Conservation (phyloP, 139 green algal genomes). For the Ulvella scutata region DNA sequence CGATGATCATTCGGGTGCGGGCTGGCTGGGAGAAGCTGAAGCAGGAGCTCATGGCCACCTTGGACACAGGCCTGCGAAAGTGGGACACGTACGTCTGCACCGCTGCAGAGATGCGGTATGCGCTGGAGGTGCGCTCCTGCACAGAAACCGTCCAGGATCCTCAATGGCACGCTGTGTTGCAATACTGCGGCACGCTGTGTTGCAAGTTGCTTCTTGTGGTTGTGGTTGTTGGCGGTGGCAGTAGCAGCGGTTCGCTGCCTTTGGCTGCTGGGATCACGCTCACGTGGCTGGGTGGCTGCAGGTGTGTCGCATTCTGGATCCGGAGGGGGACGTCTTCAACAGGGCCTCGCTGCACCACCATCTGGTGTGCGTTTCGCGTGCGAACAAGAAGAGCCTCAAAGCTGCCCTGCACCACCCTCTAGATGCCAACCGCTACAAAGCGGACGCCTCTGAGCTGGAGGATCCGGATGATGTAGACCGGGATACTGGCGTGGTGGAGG, state of each 20-base stretch:
- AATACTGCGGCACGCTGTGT: too few species aligned
- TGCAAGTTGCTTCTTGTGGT: too few species aligned
- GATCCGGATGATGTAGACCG: neutral
- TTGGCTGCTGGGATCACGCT: too few species aligned
- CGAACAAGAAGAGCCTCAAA: conserved; percentile 7
- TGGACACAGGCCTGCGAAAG: conserved; percentile 13
- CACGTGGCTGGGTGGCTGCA: conserved; percentile 10
- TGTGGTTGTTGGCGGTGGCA: too few species aligned
- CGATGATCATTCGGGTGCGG: conserved; percentile 56
- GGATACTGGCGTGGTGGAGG: neutral
- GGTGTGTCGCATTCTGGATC: conserved; percentile 70
- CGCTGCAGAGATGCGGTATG: conserved; percentile 62
- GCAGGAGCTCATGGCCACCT: neutral
- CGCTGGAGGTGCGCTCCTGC: conserved; percentile 40
- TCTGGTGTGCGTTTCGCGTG: conserved; percentile 7
- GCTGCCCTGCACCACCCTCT: conserved; percentile 6
- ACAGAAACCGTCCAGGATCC: too few species aligned
- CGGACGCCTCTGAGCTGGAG: neutral
- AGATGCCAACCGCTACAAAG: neutral
- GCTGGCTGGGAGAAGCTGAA: conserved; percentile 37
- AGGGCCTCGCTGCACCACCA: neutral
- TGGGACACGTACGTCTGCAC: conserved; percentile 77
- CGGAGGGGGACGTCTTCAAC: conserved; percentile 30
- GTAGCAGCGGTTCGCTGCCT: too few species aligned
- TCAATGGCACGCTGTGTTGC: too few species aligned